Base-by-base conservation (phyloP, 2,329 filamentous ascomycete genomes). In the Paecilomyces sp. region DNA sequence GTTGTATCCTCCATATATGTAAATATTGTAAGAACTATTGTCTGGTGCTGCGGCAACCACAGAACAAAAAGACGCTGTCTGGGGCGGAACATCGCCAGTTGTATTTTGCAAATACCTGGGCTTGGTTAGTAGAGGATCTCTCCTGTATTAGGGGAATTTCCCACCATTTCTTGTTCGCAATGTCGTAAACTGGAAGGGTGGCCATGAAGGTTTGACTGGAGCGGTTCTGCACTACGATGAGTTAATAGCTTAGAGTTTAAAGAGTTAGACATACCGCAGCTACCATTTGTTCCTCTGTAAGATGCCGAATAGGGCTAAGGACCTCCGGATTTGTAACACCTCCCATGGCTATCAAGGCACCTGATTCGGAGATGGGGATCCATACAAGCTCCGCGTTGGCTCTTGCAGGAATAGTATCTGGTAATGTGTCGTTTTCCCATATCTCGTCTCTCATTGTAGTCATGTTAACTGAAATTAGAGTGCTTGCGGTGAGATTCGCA, bases 351-450 rank as follows among this genome's bases (percentile, higher is more conserved):
- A 78, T 67, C 2, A 79, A 61, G 2, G 72, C 64, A 2, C 76
- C 76, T 1, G 67, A 66, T 1, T 71, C 65, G 0, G 74, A 72
- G 0, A 76, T 71, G 5, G 76, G 76, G 7, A 78, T 64, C 87
- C 88, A 91, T 0, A 88, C 85, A 1, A 88, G 76, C 60, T 88
- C 87, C 0, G 86, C 80, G 64, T 83, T 85, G 3, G 86, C 85
- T 15, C 88, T 82, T 0, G 82, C 82, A 3, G 75, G 71, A 6
- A 88, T 75, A 3, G 68, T 63, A 0, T 66, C 50, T 0, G 83
- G 81, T 2, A 90, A 69, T 0, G 84, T 83, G 1, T 56, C 63
- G 64, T 89, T 90, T 6, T 66, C 72, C 84, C 87, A 91, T 3
- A 65, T 76, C 60, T 83, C 81, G 0, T 68, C 47, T 3, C 73